Base-by-base conservation (phyloP, 257 asterid species). In the Solanum habrochaites region DNA sequence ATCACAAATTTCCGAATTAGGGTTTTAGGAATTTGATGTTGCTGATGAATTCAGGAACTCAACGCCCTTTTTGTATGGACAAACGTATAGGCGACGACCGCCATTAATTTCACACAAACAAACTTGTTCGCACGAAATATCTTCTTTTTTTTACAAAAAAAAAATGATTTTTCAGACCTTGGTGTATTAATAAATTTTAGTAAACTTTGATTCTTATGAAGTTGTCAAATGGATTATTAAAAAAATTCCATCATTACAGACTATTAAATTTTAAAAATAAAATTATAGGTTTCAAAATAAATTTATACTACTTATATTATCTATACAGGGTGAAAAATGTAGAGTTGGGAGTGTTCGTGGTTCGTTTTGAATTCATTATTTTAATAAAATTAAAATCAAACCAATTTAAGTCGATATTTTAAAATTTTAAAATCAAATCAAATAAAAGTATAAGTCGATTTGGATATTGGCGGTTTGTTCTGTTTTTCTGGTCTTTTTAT, bases 351-450 rank as follows among this genome's bases (percentile, higher is more conserved):
- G 39, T 5, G 39, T 35, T 5, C 0, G 39, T 5, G 39, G 7
- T 35, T 35, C 39, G 7, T 0, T 35, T 35, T 35, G 1, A 35
- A 37, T 37, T 6, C 0, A 0, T 6, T 37, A 5, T 5, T 1
- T 5, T 5, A n/a, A n/a, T 37, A 37, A 37, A 6, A 37, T 37
- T 6, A 37, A 37, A 37, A 37, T 37, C 39, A 37, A 37, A 37
- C 0, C 0, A 37, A 37, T 6, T 0, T 37, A 37, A 6, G 6
- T 37, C 0, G 39, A 0, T 37, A 1, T 37, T 37, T 37, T 37
- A 0, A 5, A 37, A 37, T 37, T 35, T 37, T 6, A 37, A 37
- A 5, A 5, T 35, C 1, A 35, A 37, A 37, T 37, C 39, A 5
- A 37, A 37, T 0, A 37, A 37, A 37, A 37, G 6, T 5, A 37